Conservation (phyloP, 176 grass and related monocot genomes). For the Bolboschoenus planiculmis region DNA sequence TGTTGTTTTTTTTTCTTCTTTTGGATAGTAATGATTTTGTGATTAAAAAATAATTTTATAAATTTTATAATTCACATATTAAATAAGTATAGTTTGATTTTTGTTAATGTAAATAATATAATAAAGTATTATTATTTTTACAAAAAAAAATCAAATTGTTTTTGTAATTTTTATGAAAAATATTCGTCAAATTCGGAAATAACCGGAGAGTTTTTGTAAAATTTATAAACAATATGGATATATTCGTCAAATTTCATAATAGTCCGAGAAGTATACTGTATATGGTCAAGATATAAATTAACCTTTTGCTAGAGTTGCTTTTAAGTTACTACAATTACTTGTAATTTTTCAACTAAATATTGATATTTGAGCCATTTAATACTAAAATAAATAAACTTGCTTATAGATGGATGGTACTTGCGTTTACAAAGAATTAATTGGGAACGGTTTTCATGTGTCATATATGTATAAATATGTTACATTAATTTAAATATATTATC, state of each 20-base stretch:
- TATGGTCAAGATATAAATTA: background rate
- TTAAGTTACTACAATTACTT: background rate
- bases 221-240: no score
- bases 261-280: background rate
- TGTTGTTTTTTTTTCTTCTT: no score
- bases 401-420: background rate
- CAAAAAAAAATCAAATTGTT: background rate
- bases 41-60: no score
- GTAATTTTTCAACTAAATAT: background rate
- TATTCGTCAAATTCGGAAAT: background rate
- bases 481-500: background rate
- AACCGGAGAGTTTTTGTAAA: no score
- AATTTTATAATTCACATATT: background rate
- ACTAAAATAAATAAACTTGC: background rate
- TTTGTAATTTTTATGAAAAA: background rate
- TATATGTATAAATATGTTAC: no score
- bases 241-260: no score
- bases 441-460: background rate
- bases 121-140: background rate
- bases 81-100: background rate
- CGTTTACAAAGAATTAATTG: background rate
- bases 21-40: no score
- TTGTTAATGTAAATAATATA: background rate
- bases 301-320: background rate
- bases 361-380: background rate